phyloP scores from a whole-genome alignment of 75 land plant genomes.

The Sequoiadendron giganteum region DNA sequence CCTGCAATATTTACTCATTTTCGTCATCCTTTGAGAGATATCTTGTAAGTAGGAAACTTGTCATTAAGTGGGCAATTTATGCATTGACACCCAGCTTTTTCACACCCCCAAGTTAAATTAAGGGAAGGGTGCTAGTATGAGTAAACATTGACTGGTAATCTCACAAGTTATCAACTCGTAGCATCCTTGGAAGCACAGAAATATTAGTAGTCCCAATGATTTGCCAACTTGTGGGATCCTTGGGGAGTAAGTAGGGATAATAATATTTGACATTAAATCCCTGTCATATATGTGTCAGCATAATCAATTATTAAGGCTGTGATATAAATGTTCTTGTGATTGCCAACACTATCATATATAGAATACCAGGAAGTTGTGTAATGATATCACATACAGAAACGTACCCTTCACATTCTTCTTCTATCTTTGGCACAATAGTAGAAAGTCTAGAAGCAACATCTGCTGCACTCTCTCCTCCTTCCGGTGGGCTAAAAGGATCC shows the following conservation, averaged over 20 bases:
- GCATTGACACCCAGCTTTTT: no score
- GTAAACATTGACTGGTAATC: no score
- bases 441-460: slow-evolving; percentile 78
- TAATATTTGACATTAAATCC: neutral
- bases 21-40: no score
- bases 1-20: no score
- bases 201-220: neutral
- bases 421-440: slow-evolving; percentile 45
- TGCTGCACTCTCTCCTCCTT: slow-evolving; percentile 94
- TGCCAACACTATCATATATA: neutral
- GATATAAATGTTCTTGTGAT: neutral
- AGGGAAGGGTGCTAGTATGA: no score
- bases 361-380: neutral
- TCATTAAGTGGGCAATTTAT: no score
- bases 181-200: no score
- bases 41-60: no score
- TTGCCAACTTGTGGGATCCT: neutral
- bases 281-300: neutral
- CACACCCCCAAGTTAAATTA: no score
- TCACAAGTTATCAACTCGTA: no score
- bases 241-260: neutral
- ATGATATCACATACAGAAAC: neutral
- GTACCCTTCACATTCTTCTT: slow-evolving; percentile 81
- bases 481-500: slow-evolving; percentile 73
- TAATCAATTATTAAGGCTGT: neutral